phyloP scores from a whole-genome alignment of 2,329 filamentous ascomycete species.

The Diaporthe australafricana region DNA sequence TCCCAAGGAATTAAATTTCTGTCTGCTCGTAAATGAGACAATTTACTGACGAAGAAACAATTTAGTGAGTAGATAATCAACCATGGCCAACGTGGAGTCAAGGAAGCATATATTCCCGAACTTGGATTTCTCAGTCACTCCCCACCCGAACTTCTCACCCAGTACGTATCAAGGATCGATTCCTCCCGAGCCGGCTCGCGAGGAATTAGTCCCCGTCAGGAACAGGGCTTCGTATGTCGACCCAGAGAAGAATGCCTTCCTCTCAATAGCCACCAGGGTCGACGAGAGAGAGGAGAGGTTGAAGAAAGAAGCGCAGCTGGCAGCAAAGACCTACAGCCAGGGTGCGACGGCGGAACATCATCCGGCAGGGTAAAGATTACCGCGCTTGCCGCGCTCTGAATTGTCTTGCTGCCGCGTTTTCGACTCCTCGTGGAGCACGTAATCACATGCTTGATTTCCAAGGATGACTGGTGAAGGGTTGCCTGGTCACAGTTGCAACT shows the following conservation, averaged over 20 bases:
- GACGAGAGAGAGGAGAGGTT: slow-evolving; percentile 43
- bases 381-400: neutral
- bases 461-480: neutral
- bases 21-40: too few species aligned
- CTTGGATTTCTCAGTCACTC: slow-evolving; percentile 57
- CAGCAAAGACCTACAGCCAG: too few species aligned
- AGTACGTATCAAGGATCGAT: slow-evolving; percentile 56
- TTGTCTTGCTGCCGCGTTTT: neutral
- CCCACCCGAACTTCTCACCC: slow-evolving; percentile 60
- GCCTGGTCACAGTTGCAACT: neutral
- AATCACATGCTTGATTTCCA: neutral
- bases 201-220: slow-evolving; percentile 46
- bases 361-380: neutral
- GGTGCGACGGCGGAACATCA: neutral
- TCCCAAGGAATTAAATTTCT: too few species aligned
- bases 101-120: slow-evolving; percentile 61
- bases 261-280: slow-evolving; percentile 51
- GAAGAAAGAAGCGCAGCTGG: slow-evolving; percentile 34
- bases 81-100: slow-evolving; percentile 56
- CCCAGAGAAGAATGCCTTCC: slow-evolving; percentile 55
- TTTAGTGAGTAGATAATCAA: neutral
- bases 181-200: slow-evolving; percentile 52
- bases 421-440: neutral
- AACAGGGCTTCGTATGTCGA: slow-evolving; percentile 57
- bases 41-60: neutral